phyloP scores from a whole-genome alignment of 2,329 filamentous ascomycete species.

The Ophiocordyceps camponoti-rufipedis region DNA sequence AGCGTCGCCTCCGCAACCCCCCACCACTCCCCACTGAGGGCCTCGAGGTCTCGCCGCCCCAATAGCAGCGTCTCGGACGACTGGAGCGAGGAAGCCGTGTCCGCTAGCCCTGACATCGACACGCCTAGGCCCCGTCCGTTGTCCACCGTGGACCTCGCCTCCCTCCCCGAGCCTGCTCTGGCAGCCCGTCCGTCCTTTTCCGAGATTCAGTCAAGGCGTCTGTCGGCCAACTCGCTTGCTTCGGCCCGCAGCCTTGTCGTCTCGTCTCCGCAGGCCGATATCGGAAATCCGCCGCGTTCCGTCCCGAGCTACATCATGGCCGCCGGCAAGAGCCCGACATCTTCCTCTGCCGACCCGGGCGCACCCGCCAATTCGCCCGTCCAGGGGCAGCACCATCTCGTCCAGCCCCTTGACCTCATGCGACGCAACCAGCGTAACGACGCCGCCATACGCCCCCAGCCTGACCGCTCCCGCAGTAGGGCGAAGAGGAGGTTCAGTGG shows the following conservation, averaged over 20 bases:
- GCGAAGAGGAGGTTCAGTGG: constrained; percentile 62
- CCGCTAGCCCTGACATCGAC: constrained; percentile 28
- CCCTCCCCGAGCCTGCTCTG: constrained; percentile 30
- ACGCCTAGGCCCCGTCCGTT: constrained; percentile 25
- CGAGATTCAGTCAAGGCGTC: constrained; percentile 39
- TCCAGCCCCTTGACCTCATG: constrained; percentile 25
- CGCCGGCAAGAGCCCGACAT: constrained; percentile 20
- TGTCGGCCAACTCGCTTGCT: constrained; percentile 53
- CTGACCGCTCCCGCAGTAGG: constrained; percentile 45
- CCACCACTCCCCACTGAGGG: constrained; percentile 22
- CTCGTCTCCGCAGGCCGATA: constrained; percentile 32
- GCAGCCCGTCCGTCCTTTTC: constrained; percentile 28
- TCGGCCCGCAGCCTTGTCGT: constrained; percentile 34
- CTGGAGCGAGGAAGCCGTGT: constrained; percentile 20
- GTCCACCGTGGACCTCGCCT: constrained; percentile 9
- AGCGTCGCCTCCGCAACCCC: constrained; percentile 47
- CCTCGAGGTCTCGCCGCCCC: constrained; percentile 20
- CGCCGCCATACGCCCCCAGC: constrained; percentile 23
- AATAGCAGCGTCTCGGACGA: constrained; percentile 22
- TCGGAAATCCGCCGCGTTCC: constrained; percentile 28
- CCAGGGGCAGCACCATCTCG: constrained; percentile 25
- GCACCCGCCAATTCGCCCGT: constrained; percentile 17
- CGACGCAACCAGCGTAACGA: constrained; percentile 22
- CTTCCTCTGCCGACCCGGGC: constrained; percentile 20
- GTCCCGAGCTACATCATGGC: constrained; percentile 18